Percentiles rank a stretch among this genome's conserved stretches.
Conservation (phyloP, 1,284 basidiomycete species). For the Ustilago trichophora region DNA sequence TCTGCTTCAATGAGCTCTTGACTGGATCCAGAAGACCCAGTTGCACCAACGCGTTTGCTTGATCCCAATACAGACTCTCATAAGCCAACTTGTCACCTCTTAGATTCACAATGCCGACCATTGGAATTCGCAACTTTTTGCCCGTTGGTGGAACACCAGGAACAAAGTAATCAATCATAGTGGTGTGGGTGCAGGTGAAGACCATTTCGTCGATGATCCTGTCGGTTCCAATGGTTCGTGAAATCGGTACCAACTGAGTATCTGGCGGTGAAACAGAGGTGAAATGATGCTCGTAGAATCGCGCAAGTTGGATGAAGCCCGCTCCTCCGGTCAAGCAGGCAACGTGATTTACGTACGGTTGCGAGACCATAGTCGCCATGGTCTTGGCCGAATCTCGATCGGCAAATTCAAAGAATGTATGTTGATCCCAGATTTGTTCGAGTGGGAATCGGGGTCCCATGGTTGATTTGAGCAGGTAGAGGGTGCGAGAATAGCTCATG, state of each 20-base stretch:
- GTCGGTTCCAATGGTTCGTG: constrained; percentile 21
- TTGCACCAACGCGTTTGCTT: constrained; percentile 30
- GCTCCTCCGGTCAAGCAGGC: constrained; percentile 37
- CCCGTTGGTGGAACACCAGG: constrained; percentile 30
- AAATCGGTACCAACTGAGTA: constrained; percentile 17
- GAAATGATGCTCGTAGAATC: constrained; percentile 39
- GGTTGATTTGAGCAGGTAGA: constrained; percentile 16
- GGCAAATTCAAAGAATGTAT: constrained; percentile 39
- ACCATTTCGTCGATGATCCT: constrained; percentile 44
- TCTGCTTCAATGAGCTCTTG: constrained; percentile 15
- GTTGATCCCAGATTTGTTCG: constrained; percentile 39
- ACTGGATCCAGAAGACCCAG: constrained; percentile 15
- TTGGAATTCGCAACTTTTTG: constrained; percentile 24
- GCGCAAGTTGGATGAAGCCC: constrained; percentile 13
- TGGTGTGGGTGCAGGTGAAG: constrained; percentile 33
- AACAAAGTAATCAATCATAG: constrained; percentile 32
- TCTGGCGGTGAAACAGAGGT: constrained; percentile 24
- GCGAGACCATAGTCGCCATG: constrained; percentile 34
- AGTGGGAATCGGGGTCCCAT: constrained; percentile 38
- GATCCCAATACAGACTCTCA: constrained; percentile 41
- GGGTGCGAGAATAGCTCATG: constrained; percentile 29
- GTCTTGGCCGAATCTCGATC: constrained; percentile 22
- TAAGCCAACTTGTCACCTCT: constrained; percentile 37
- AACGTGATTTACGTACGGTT: constrained; percentile 38
- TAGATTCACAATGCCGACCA: constrained; percentile 38